Evolutionary conservation across 108 stramenopile genomes (phyloP).

Genomic region (Skeletonema potamos): DNA sequence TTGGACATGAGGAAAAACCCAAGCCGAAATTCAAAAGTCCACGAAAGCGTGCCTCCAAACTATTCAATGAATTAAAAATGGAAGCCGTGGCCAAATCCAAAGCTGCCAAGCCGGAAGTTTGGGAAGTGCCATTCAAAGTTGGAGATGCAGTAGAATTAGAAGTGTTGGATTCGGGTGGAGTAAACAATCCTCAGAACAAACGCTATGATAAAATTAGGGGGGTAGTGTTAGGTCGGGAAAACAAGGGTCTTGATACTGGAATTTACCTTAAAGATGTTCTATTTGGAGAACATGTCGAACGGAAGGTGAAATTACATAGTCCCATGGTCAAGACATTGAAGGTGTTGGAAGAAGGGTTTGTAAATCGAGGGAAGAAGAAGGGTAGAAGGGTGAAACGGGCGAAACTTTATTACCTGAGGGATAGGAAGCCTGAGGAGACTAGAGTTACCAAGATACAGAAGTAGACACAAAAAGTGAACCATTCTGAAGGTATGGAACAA

Average conservation of each 20-base stretch:
- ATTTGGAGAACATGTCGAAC: slow-evolving; percentile 74
- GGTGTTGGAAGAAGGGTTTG: slow-evolving; percentile 84
- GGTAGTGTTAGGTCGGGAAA: slow-evolving; percentile 71
- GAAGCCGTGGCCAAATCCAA: slow-evolving; percentile 55
- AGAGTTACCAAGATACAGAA: slow-evolving; percentile 1
- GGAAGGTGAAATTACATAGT: slow-evolving; percentile 74
- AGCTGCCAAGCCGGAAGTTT: slow-evolving; percentile 61
- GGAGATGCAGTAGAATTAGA: slow-evolving; percentile 81
- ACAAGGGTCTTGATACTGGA: slow-evolving; percentile 63
- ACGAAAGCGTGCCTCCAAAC: slow-evolving; percentile 75
- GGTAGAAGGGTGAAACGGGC: slow-evolving; percentile 83
- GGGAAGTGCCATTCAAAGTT: slow-evolving; percentile 56
- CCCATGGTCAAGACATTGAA: slow-evolving; percentile 74
- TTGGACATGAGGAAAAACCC: slow-evolving; percentile 19
- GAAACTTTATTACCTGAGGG: slow-evolving; percentile 75
- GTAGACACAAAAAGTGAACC: neutral
- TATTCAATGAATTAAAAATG: slow-evolving; percentile 58
- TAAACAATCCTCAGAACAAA: slow-evolving; percentile 52
- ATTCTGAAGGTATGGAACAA: neutral
- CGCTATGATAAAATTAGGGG: slow-evolving; percentile 72
- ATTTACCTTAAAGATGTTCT: slow-evolving; percentile 79
- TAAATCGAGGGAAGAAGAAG: slow-evolving; percentile 87
- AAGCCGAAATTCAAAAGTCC: slow-evolving; percentile 79
- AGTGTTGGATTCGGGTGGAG: slow-evolving; percentile 67
- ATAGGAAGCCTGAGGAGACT: slow-evolving; percentile 48